Evolutionary conservation across 164 flowering plant genomes (phyloP), one percentile per base, ranked within the genome.

Genomic region (Liquidambar formosana): DNA sequence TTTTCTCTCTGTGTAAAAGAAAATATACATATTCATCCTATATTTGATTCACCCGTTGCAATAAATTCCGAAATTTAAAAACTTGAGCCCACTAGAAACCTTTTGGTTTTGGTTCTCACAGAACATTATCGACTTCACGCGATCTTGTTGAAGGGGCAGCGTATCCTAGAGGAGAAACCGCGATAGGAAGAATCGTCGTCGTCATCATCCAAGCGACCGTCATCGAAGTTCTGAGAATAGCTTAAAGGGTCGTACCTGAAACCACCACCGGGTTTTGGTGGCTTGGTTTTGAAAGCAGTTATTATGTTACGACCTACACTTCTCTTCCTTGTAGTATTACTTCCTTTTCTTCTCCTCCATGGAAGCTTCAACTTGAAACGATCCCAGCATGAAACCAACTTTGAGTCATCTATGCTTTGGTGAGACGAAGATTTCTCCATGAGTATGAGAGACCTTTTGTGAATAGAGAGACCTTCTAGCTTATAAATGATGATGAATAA

Each of bases 161-260:
- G 33, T 62, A 77, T 52, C 76, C 76, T 79, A 44, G 82, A 71
- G 28, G 73, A 73, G 45, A 76, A 79, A 14, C 71, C 78, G 15
- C 66, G 72, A 51, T 13, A 25, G 14, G 18, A 38, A 11, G 18
- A 47, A 2, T 66, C 64, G 43, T 66, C 76, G 19, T 27, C 21
- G 16, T 68, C 76, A 23, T 27, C 21, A 16, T 68, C 73, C 71
- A 49, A 48, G 44, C 47, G 46, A n/a, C 82, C 76, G 6, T 79
- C 82, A 14, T 80, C 83, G 45, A 80, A 80, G 67, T 80, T 80
- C 67, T 74, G 78, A 58, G 83, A 59, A 22, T 80, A 80, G 69
- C 83, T 80, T 12, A 74, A 25, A 10, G 83, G 78, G 65, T 72
- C 77, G 60, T 80, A 80, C 67, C 74, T 75, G 72, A 72, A 78